phyloP scores from a whole-genome alignment of 2,329 filamentous ascomycete species.

The Aspergillus sp. region DNA sequence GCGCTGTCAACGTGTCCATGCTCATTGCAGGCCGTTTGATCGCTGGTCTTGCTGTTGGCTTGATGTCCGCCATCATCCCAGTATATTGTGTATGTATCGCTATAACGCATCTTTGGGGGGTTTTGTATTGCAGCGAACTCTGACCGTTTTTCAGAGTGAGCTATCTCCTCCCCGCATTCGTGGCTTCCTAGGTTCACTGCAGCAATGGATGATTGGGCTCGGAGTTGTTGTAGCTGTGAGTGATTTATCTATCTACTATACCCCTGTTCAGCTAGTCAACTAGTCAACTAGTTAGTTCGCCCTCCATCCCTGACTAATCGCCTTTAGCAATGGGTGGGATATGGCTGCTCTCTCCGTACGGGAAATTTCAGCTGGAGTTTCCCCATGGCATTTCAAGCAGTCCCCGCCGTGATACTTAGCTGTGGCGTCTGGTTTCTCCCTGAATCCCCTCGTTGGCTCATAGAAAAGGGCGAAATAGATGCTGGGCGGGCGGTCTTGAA shows the following conservation, averaged over 20 bases:
- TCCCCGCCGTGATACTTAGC: slow-evolving; percentile 44
- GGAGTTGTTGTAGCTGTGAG: slow-evolving; percentile 46
- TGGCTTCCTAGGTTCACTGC: slow-evolving; percentile 44
- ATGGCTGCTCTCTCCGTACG: slow-evolving; percentile 43
- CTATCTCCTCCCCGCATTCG: slow-evolving; percentile 43
- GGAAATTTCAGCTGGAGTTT: slow-evolving; percentile 40
- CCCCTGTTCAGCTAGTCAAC: too few relatives aligned
- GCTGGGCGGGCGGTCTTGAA: slow-evolving; percentile 38
- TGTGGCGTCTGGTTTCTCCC: slow-evolving; percentile 37
- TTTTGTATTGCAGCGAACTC: not conserved
- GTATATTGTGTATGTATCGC: slow-evolving; percentile 45
- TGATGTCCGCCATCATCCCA: slow-evolving; percentile 51
- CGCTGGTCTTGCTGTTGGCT: slow-evolving; percentile 53
- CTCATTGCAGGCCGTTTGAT: slow-evolving; percentile 54
- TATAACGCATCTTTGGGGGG: not conserved
- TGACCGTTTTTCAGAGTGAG: slow-evolving; percentile 33
- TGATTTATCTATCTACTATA: not conserved
- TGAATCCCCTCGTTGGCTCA: slow-evolving; percentile 41
- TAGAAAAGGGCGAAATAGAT: slow-evolving; percentile 38
- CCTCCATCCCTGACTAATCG: slow-evolving; percentile 15
- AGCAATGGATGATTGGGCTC: slow-evolving; percentile 51
- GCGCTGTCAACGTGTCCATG: slow-evolving; percentile 39
- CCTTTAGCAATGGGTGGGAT: slow-evolving; percentile 53
- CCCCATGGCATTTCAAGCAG: slow-evolving; percentile 37
- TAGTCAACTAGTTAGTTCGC: not conserved